phyloP scores from a whole-genome alignment of 2,329 filamentous ascomycete species.

The Amylocarpus encephaloides region DNA sequence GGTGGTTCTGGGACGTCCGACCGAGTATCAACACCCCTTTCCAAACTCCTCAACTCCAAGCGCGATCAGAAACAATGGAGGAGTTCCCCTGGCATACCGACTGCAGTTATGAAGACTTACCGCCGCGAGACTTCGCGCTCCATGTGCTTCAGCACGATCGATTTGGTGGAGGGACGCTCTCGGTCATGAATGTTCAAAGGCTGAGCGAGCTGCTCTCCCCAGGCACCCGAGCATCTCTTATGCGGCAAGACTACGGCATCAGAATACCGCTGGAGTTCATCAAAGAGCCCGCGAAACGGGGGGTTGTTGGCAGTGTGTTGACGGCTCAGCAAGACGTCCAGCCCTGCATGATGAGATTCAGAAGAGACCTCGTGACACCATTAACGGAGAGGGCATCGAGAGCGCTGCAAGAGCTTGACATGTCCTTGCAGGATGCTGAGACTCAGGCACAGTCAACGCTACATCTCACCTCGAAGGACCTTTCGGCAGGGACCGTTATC shows the following conservation, averaged over 20 bases:
- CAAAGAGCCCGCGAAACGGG: constrained; percentile 23
- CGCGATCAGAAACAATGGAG: constrained; percentile 25
- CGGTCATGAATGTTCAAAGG: constrained; percentile 16
- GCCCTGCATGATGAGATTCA: constrained; percentile 16
- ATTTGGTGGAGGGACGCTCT: constrained; percentile 23
- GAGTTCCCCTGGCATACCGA: constrained; percentile 32
- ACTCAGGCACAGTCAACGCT: constrained; percentile 11
- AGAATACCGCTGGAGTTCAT: constrained; percentile 31
- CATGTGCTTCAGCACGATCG: constrained; percentile 26
- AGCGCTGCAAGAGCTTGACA: constrained; percentile 31
- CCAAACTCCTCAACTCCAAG: constrained; percentile 9
- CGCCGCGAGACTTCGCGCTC: constrained; percentile 28
- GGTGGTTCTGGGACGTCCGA: constrained; percentile 29
- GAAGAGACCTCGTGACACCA: constrained; percentile 30
- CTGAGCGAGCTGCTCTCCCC: constrained; percentile 17
- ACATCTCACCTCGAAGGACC: constrained; percentile 22
- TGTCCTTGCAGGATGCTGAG: constrained; percentile 12
- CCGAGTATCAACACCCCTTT: constrained; percentile 16
- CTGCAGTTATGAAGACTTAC: constrained; percentile 24
- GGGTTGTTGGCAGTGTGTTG: constrained; percentile 25
- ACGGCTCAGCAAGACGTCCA: constrained; percentile 8
- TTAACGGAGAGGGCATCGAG: constrained; percentile 22
- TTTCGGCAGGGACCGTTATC: constrained; percentile 31
- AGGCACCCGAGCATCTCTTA: constrained; percentile 13
- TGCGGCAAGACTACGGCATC: constrained; percentile 19